These are phyloP conservation scores for Candida nitratophila DNA, from an alignment of 805 yeast species.

Conservation along the genomic window DNA sequence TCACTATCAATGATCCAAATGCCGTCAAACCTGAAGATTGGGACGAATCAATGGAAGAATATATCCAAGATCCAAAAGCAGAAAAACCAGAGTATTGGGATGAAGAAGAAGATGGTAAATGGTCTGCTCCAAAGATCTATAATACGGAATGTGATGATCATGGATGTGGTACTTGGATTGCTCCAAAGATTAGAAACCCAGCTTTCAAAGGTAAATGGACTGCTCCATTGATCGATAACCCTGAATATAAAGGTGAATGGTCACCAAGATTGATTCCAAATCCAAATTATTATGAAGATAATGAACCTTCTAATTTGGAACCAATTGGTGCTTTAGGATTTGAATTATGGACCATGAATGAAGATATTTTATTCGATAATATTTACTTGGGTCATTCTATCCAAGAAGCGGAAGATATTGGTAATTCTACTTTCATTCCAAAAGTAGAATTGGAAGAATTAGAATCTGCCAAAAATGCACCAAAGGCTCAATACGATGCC, in stretches of 20 bases:
- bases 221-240: conserved; percentile 63
- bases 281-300: conserved; percentile 60
- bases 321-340: conserved; percentile 79
- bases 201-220: conserved; percentile 73
- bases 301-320: conserved; percentile 50
- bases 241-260: conserved; percentile 79
- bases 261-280: conserved; percentile 56
- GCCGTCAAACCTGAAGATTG: conserved; percentile 70
- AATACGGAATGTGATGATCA: conserved; percentile 67
- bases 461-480: conserved; percentile 32
- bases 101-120: conserved; percentile 73
- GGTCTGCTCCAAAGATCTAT: conserved; percentile 62
- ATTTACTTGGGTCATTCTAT: conserved; percentile 80
- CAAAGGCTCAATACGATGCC: conserved; percentile 35
- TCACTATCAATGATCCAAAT: conserved; percentile 57
- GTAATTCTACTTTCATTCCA: conserved; percentile 63
- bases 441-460: conserved; percentile 46
- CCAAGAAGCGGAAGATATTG: conserved; percentile 77
- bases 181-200: conserved; percentile 63
- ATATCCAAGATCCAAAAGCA: too few relatives aligned
- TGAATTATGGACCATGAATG: conserved; percentile 85
- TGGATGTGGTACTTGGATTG: conserved; percentile 81
- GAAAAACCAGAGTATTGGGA: too few relatives aligned
- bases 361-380: conserved; percentile 70
- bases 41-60: conserved; percentile 54